These are phyloP conservation scores for Eremochloa ophiuroides DNA, from an alignment of 176 grass and related monocot genomes.

Conservation along the genomic window DNA sequence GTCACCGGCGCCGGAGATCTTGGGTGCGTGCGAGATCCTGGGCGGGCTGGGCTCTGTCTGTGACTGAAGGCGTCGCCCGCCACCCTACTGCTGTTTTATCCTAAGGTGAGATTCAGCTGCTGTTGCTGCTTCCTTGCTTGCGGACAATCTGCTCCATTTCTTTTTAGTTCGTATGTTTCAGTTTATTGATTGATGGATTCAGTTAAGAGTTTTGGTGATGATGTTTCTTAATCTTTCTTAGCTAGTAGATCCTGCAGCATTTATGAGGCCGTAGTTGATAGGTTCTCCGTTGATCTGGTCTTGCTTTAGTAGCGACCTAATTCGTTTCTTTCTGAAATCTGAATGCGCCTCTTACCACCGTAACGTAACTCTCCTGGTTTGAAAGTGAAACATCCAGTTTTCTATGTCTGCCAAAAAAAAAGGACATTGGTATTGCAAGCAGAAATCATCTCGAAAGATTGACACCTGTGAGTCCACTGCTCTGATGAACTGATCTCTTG, in stretches of 20 bases:
- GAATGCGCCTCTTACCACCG: neutral
- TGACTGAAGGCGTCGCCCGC: neutral
- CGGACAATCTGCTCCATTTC: neutral
- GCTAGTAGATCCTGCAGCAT: slow-evolving; percentile 24
- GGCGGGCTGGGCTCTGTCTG: neutral
- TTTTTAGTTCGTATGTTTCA: neutral
- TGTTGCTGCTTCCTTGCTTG: slow-evolving; percentile 1
- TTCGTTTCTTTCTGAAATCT: slow-evolving; percentile 23
- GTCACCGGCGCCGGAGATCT: slow-evolving; percentile 9
- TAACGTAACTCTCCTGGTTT: neutral
- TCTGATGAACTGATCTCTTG: neutral
- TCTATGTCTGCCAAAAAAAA: neutral
- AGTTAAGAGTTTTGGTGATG: too few relatives aligned
- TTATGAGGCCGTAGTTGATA: neutral
- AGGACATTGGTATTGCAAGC: neutral
- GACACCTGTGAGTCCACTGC: neutral
- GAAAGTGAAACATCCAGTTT: neutral
- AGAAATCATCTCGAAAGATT: neutral
- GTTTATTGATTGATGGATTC: neutral
- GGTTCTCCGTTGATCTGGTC: slow-evolving; percentile 3
- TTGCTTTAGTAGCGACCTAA: neutral
- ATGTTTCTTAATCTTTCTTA: too few relatives aligned
- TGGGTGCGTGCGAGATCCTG: neutral
- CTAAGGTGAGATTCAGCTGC: slow-evolving; percentile 30
- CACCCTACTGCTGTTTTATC: neutral